Percentiles rank a stretch among this genome's conserved stretches.
Evolutionary conservation across 2,329 filamentous ascomycete species (phyloP).

Genomic region (Endoconidiophora polonica): DNA sequence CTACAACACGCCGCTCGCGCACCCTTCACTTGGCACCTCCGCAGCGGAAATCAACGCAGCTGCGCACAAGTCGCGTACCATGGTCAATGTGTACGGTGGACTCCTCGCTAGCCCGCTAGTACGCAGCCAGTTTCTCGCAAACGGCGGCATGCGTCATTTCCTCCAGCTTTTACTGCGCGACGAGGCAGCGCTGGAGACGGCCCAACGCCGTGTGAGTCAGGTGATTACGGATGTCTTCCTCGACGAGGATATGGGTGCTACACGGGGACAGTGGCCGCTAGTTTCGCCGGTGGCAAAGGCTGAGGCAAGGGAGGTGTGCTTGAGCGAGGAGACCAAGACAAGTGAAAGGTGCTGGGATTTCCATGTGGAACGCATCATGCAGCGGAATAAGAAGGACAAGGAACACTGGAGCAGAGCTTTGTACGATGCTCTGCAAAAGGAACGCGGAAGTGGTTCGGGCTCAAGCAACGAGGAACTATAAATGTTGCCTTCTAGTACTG

Average conservation of each 20-base stretch:
- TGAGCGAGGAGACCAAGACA: constrained; percentile 17
- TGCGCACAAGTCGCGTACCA: constrained; percentile 20
- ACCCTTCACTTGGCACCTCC: neutral
- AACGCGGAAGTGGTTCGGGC: constrained; percentile 15
- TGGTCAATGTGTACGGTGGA: constrained; percentile 36
- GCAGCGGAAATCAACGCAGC: constrained; percentile 16
- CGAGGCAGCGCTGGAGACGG: constrained; percentile 27
- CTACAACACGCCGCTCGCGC: constrained; percentile 4
- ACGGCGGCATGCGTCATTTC: constrained; percentile 36
- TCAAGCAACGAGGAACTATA: constrained; percentile 10
- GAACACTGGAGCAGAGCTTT: constrained; percentile 32
- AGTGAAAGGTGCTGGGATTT: constrained; percentile 43
- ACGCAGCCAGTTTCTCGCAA: constrained; percentile 36
- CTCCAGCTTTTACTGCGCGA: constrained; percentile 30
- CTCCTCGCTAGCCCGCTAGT: constrained; percentile 38
- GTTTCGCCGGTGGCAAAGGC: constrained; percentile 20
- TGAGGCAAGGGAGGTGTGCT: constrained; percentile 19
- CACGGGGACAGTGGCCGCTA: constrained; percentile 38
- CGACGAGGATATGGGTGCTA: constrained; percentile 47
- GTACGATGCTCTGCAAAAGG: constrained; percentile 20
- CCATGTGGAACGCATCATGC: constrained; percentile 27
- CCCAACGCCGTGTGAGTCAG: constrained; percentile 37
- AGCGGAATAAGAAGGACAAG: constrained; percentile 21
- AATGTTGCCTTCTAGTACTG: neutral
- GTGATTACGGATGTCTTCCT: constrained; percentile 49